phyloP scores from a whole-genome alignment of 208 protist species.

The Wallacemonas collosoma region DNA sequence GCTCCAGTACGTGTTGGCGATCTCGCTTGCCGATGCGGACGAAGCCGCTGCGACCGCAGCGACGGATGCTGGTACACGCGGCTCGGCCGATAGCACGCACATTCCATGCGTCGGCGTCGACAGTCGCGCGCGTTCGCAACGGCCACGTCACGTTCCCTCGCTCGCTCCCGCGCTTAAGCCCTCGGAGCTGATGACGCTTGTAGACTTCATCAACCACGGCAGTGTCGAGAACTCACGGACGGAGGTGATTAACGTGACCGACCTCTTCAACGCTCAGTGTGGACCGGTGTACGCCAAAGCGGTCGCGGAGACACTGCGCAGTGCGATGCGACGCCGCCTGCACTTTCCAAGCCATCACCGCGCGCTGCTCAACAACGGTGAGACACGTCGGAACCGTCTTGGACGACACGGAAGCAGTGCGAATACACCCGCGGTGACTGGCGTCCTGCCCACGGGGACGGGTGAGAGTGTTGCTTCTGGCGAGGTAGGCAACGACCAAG shows the following conservation, averaged over 20 bases:
- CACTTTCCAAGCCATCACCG: slow-evolving; percentile 69
- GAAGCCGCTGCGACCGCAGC: not conserved
- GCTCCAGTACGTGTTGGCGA: slow-evolving; percentile 37
- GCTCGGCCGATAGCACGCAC: slow-evolving; percentile 4
- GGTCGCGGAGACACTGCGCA: slow-evolving; percentile 61
- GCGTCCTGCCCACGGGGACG: too few species aligned
- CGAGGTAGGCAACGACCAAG: too few species aligned
- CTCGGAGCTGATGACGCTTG: slow-evolving; percentile 60
- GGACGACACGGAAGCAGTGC: slow-evolving; percentile 3
- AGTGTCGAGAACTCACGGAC: slow-evolving; percentile 45
- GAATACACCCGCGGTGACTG: too few species aligned
- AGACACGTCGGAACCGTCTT: slow-evolving; percentile 43
- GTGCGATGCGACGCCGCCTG: slow-evolving; percentile 60
- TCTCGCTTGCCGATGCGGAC: slow-evolving; percentile 30
- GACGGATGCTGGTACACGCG: not conserved
- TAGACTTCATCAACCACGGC: slow-evolving; percentile 66
- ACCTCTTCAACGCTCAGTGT: slow-evolving; percentile 22
- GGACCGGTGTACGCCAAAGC: slow-evolving; percentile 21
- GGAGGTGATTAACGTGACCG: slow-evolving; percentile 39
- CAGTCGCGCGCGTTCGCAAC: slow-evolving; percentile 19
- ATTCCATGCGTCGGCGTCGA: too few species aligned
- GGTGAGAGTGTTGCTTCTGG: too few species aligned
- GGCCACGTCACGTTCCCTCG: slow-evolving; percentile 16
- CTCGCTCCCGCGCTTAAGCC: slow-evolving; percentile 16
- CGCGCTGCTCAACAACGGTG: slow-evolving; percentile 64